phyloP scores from a whole-genome alignment of 2,329 filamentous ascomycete genomes.

The Ophiostoma triangulosporum region DNA sequence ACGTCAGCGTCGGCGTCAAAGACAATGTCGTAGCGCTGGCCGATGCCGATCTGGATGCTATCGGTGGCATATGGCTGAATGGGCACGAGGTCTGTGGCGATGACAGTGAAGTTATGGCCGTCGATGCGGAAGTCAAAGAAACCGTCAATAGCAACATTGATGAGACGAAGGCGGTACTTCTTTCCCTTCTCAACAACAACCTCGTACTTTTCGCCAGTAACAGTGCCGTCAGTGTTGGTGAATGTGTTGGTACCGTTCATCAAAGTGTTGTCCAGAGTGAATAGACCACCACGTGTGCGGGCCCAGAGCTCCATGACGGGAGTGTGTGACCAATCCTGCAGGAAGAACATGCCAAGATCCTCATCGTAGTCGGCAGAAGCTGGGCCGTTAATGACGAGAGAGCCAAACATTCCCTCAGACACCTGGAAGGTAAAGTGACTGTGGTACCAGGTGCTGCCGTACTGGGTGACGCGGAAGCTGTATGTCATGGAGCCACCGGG shows the following conservation, averaged over 20 bases:
- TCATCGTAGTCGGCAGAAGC: slow-evolving; percentile 35
- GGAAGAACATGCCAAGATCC: slow-evolving; percentile 29
- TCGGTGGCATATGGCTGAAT: slow-evolving; percentile 35
- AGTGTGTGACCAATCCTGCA: slow-evolving; percentile 36
- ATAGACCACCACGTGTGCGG: slow-evolving; percentile 29
- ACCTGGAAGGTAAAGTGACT: slow-evolving; percentile 38
- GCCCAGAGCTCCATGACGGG: slow-evolving; percentile 30
- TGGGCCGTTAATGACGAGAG: slow-evolving; percentile 37
- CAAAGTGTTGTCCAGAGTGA: slow-evolving; percentile 37
- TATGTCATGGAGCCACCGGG: slow-evolving; percentile 23
- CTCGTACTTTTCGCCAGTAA: slow-evolving; percentile 18
- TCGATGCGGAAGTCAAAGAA: slow-evolving; percentile 37
- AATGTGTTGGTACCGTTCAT: slow-evolving; percentile 51
- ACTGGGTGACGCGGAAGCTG: slow-evolving; percentile 25
- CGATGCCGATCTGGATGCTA: slow-evolving; percentile 35
- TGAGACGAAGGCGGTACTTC: slow-evolving; percentile 32
- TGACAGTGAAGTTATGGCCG: slow-evolving; percentile 37
- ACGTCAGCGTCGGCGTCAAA: slow-evolving; percentile 26
- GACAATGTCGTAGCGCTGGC: slow-evolving; percentile 31
- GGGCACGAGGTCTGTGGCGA: slow-evolving; percentile 39
- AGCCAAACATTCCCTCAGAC: slow-evolving; percentile 36
- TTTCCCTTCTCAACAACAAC: slow-evolving; percentile 32
- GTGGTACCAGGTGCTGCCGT: slow-evolving; percentile 31
- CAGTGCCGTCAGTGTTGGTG: slow-evolving; percentile 27
- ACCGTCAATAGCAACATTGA: slow-evolving; percentile 36